phyloP scores from a whole-genome alignment of 1,284 basidiomycete genomes.

The Pascua guehoae region DNA sequence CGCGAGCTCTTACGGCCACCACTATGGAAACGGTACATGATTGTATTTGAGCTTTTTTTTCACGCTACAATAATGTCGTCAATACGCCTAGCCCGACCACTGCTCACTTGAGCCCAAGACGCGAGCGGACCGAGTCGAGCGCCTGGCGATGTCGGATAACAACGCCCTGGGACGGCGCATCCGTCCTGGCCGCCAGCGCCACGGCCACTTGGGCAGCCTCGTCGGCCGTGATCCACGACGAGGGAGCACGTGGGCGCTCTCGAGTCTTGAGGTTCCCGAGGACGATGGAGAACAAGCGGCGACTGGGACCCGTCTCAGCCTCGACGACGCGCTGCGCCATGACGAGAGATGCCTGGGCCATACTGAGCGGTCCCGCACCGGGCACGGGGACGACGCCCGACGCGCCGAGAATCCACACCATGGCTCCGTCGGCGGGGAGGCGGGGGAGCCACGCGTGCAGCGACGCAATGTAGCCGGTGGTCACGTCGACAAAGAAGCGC shows the following conservation, averaged over 20 bases:
- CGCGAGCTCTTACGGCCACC: no score
- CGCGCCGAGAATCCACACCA: background rate
- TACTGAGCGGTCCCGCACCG: background rate
- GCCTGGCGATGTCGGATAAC: background rate
- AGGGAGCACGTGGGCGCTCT: background rate
- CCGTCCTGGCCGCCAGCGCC: background rate
- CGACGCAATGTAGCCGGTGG: background rate
- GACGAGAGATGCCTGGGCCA: background rate
- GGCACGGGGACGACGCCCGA: background rate
- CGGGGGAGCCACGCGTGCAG: background rate
- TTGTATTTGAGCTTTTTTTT: no score
- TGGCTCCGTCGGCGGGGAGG: background rate
- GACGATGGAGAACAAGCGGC: slow-evolving; percentile 1
- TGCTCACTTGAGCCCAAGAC: background rate
- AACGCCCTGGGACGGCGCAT: background rate
- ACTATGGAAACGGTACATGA: no score
- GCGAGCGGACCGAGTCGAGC: background rate
- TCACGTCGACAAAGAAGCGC: background rate
- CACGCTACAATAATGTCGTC: no score
- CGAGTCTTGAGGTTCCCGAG: background rate
- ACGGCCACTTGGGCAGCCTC: background rate
- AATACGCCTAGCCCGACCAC: no score
- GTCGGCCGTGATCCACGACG: background rate
- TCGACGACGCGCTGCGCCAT: slow-evolving; percentile 1
- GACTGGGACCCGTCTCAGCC: background rate